Conservation (phyloP, 2,329 filamentous ascomycete genomes). For the Venturia asperata region DNA sequence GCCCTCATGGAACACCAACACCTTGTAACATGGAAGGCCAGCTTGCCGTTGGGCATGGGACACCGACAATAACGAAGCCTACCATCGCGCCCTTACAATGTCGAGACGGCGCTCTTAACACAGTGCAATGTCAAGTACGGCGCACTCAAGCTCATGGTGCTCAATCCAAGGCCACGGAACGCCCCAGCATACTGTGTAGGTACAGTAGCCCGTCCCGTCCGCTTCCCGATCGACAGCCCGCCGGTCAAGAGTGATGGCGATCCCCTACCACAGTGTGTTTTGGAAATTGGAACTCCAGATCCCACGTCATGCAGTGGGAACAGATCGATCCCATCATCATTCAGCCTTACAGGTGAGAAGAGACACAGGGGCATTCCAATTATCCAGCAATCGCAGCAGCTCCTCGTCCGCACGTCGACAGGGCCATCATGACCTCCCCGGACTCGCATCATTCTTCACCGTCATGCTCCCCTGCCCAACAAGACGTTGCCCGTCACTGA, state of each 20-base stretch:
- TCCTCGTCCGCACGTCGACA: background rate
- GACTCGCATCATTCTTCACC: background rate
- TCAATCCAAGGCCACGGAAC: background rate
- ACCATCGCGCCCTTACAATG: background rate
- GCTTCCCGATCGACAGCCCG: too few species aligned
- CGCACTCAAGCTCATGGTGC: background rate
- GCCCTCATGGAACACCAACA: background rate
- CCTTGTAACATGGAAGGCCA: background rate
- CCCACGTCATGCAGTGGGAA: background rate
- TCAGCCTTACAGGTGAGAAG: conserved; percentile 1
- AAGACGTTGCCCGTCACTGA: background rate
- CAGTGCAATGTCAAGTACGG: background rate
- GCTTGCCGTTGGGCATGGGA: background rate
- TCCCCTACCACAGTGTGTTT: too few species aligned
- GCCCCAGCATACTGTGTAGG: too few species aligned
- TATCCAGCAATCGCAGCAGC: conserved; percentile 1
- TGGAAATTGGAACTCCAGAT: too few species aligned
- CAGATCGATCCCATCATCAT: background rate
- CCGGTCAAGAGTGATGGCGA: too few species aligned
- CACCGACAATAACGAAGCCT: background rate
- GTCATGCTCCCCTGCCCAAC: background rate
- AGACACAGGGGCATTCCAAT: background rate
- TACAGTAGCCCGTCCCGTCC: too few species aligned
- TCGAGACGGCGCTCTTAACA: background rate
- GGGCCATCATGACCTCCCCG: background rate